Percentiles rank a stretch among this genome's conserved stretches.
Conservation (phyloP, 805 yeast genomes). For the Blastobotrys attinorum region DNA sequence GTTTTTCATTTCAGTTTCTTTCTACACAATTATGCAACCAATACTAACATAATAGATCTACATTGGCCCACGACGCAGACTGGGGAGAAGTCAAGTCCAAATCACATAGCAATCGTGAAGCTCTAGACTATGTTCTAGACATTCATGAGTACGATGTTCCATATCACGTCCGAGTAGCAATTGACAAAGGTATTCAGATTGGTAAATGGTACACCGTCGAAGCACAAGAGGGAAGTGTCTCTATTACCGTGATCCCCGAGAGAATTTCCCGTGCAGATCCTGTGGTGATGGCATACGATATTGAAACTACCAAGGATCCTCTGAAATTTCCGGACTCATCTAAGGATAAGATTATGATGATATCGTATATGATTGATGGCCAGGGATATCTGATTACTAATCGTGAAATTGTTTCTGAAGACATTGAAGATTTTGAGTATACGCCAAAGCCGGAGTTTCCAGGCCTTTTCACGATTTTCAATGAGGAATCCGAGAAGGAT, state of each 20-base stretch:
- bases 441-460: conserved; percentile 96
- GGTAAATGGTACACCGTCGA: conserved; percentile 93
- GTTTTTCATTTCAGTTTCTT: conserved; percentile 6
- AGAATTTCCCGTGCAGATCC: conserved; percentile 96
- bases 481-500: conserved; percentile 78
- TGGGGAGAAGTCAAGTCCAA: conserved; percentile 4
- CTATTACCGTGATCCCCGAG: conserved; percentile 53
- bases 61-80: conserved; percentile 5
- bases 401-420: conserved; percentile 87
- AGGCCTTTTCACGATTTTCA: conserved; percentile 82
- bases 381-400: conserved; percentile 92
- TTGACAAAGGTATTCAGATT: conserved; percentile 76
- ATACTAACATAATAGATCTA: conserved; percentile 3
- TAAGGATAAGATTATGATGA: conserved; percentile 95
- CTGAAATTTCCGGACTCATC: conserved; percentile 90
- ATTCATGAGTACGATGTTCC: conserved; percentile 95
- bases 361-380: conserved; percentile 98
- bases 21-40: too few relatives aligned
- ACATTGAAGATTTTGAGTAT: conserved; percentile 94
- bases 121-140: conserved; percentile 59
- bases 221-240: conserved; percentile 48
- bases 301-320: conserved; percentile 95
- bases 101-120: conserved; percentile 33
- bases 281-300: conserved; percentile 92
- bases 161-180: conserved; percentile 91